Base-by-base conservation (phyloP, 2,329 filamentous ascomycete genomes). In the Aspergillus pseudoterreus region DNA sequence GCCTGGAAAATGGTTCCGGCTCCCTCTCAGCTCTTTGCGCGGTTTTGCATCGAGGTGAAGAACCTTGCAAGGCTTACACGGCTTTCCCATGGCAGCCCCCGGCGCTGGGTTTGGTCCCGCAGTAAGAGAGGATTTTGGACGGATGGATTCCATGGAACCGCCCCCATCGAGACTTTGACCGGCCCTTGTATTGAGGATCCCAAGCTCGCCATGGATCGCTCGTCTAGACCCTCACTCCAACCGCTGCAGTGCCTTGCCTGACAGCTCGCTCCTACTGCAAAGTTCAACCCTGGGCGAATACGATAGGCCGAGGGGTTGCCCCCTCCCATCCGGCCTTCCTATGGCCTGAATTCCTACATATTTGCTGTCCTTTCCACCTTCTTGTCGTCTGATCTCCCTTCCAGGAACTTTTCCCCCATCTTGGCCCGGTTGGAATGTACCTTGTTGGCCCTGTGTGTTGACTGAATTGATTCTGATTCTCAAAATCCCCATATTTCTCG, bases 131-230 rank as follows among this genome's bases (percentile, higher is more conserved):
- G 45, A 50, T 27, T 53, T 36, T 51, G 45, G 44, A 19, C 45
- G 36, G 14, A 39, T 12, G 4, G 9, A 42, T 46, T 22, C 52
- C 52, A 52, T 51, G 52, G 52, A 41, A 33, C 38, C 8, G 5
- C 10, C 27, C 36, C 19, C 45, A 51, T 45, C 52, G 45, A 54
- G 52, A 54, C 52, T 54, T 54, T 54, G 36, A 41, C 32, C 50
- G 50, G 50, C 50, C 45, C 30, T 43, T 27, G 32, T 43, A 32
- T 49, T 33, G 44, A n/a, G 15, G 50, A 45, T 39, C 50, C 47
- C 46, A 47, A 49, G 35, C 32, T 43, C 27, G 39, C 50, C 27
- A 47, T 43, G 47, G 45, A 24, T 51, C 39, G 39, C 43, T 48
- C 44, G 48, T 39, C 52, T 54, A 44, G 49, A 42, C 49, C 49